Conservation (phyloP, 192 early-diverging fungal genomes). For the Rhizophagus clarus region DNA sequence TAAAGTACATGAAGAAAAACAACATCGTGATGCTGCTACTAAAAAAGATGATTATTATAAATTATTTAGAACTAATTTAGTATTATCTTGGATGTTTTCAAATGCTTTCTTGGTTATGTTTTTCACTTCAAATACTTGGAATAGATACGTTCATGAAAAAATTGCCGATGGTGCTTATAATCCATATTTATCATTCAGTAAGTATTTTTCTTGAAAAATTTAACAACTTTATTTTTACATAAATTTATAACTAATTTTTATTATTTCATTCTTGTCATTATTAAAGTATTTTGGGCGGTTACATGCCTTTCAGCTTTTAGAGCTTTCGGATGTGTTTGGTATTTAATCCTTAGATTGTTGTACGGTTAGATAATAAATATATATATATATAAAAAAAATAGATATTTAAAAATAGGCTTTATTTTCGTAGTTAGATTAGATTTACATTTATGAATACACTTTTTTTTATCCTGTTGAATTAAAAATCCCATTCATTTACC, state of each 20-base stretch:
- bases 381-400: too few species aligned
- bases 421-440: neutral
- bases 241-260: slow-evolving; percentile 55
- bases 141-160: slow-evolving; percentile 26
- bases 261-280: slow-evolving; percentile 74
- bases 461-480: neutral
- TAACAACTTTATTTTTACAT: slow-evolving; percentile 13
- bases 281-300: slow-evolving; percentile 88
- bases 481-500: too few species aligned
- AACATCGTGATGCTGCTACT: slow-evolving; percentile 73
- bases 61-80: slow-evolving; percentile 80
- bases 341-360: slow-evolving; percentile 64
- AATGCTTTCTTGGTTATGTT: slow-evolving; percentile 74
- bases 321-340: slow-evolving; percentile 74
- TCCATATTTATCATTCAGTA: slow-evolving; percentile 23
- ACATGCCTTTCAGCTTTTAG: slow-evolving; percentile 69
- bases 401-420: neutral
- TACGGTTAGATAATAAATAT: slow-evolving; percentile 57
- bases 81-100: slow-evolving; percentile 86
- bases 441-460: neutral
- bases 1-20: slow-evolving; percentile 48
- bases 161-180: slow-evolving; percentile 17
- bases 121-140: slow-evolving; percentile 57
- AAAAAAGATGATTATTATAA: slow-evolving; percentile 92
- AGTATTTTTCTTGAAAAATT: neutral